These are phyloP conservation scores for Fusarium lateritium DNA, from an alignment of 2,329 filamentous ascomycete species.

Conservation along the genomic window DNA sequence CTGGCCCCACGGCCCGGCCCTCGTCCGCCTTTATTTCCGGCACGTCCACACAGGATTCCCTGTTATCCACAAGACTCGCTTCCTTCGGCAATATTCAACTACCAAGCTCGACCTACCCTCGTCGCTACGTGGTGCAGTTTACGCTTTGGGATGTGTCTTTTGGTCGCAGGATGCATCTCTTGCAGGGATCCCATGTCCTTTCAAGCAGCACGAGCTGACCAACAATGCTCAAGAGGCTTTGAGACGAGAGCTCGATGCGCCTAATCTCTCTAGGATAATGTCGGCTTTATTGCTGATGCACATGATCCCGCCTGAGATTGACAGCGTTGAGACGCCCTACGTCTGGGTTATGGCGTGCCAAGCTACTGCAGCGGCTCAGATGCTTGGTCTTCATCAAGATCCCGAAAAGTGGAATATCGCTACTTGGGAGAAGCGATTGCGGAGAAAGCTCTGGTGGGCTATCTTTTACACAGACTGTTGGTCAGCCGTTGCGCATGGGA, in stretches of 20 bases:
- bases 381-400: conserved; percentile 63
- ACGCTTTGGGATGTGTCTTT: conserved; percentile 61
- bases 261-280: conserved; percentile 63
- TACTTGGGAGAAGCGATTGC: conserved; percentile 59
- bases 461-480: conserved; percentile 60
- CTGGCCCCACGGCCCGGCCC: conserved; percentile 56
- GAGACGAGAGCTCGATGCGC: conserved; percentile 62
- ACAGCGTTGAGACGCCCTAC: conserved; percentile 62
- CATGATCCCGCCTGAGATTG: conserved; percentile 61
- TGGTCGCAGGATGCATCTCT: conserved; percentile 56
- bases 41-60: conserved; percentile 62
- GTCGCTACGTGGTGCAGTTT: conserved; percentile 61
- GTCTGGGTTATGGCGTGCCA: conserved; percentile 62
- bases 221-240: conserved; percentile 60
- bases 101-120: conserved; percentile 59
- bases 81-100: conserved; percentile 56
- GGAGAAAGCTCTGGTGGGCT: conserved; percentile 64
- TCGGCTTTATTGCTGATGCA: conserved; percentile 63
- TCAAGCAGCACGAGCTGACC: conserved; percentile 59
- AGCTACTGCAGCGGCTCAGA: conserved; percentile 61
- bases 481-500: conserved; percentile 63
- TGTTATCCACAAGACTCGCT: conserved; percentile 61
- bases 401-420: conserved; percentile 59
- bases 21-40: conserved; percentile 62
- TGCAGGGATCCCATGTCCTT: conserved; percentile 49